Conservation (phyloP, 768 basidiomycete species). For the Boletus tylopilopsis region DNA sequence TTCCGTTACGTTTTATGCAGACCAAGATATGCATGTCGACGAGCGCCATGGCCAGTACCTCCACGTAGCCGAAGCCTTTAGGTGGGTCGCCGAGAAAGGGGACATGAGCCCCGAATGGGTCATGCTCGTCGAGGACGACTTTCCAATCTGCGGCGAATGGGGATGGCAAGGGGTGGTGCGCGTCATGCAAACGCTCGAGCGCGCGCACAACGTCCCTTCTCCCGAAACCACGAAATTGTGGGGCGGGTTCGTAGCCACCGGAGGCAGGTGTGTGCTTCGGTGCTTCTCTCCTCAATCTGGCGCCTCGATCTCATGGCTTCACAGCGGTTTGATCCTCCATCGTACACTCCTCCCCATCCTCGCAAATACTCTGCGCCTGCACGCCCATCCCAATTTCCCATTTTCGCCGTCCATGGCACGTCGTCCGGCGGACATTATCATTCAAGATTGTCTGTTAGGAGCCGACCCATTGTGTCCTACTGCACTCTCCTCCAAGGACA, state of each 20-base stretch:
- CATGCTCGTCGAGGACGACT: conserved; percentile 44
- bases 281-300: background rate
- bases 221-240: conserved; percentile 19
- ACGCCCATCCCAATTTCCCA: conserved; percentile 28
- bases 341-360: conserved; percentile 34
- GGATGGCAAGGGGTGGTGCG: conserved; percentile 32
- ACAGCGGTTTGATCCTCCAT: conserved; percentile 42
- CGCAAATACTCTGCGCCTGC: conserved; percentile 27
- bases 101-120: conserved; percentile 35
- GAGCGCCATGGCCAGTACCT: conserved; percentile 34
- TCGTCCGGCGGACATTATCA: conserved; percentile 37
- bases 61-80: conserved; percentile 40
- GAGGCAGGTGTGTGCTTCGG: conserved; percentile 35
- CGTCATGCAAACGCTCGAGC: conserved; percentile 32
- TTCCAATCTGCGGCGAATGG: conserved; percentile 38
- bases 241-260: conserved; percentile 41
- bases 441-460: conserved; percentile 43
- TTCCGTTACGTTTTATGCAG: conserved; percentile 21
- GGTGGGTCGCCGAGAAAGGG: conserved; percentile 29
- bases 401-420: conserved; percentile 26
- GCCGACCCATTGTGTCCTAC: conserved; percentile 36
- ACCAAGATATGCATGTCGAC: conserved; percentile 28
- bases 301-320: background rate
- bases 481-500: conserved; percentile 4
- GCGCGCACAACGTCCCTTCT: conserved; percentile 10